Evolutionary conservation across 2,329 filamentous ascomycete genomes (phyloP).

Genomic region (Hypoxylon rubiginosum): DNA sequence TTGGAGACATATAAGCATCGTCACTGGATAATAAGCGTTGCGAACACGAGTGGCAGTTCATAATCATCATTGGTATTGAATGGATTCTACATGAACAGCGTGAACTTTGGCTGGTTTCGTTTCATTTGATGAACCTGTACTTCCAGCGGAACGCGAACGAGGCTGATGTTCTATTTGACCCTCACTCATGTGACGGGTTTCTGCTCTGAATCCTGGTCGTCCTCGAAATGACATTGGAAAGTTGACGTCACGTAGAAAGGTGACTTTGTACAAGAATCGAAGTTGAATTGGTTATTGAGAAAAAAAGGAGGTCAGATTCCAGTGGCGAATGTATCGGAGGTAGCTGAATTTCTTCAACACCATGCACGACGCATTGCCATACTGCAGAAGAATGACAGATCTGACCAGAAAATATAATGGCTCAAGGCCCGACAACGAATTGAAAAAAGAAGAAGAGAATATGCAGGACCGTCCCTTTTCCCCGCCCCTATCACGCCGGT

Average conservation of each 20-base stretch:
- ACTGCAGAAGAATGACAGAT: constrained; percentile 15
- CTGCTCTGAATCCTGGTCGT: constrained; percentile 7
- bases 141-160: constrained; percentile 5
- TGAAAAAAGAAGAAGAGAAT: constrained; percentile 39
- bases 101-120: constrained; percentile 10
- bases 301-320: constrained; percentile 43
- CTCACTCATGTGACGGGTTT: constrained; percentile 1
- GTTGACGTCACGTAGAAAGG: constrained; percentile 40
- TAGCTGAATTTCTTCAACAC: constrained; percentile 22
- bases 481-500: constrained; percentile 38
- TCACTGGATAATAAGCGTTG: neutral
- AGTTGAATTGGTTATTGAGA: constrained; percentile 36
- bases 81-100: constrained; percentile 33
- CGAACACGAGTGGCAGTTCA: constrained; percentile 15
- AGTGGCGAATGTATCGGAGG: constrained; percentile 28
- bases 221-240: constrained; percentile 25
- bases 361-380: constrained; percentile 23
- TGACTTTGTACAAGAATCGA: constrained; percentile 48
- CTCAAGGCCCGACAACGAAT: constrained; percentile 45
- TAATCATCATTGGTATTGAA: constrained; percentile 37
- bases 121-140: neutral
- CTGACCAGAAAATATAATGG: constrained; percentile 38
- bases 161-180: constrained; percentile 10
- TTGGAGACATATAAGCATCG: neutral
- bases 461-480: constrained; percentile 32